Evolutionary conservation across 306 rosid genomes (phyloP), one percentile per base, ranked within the genome.

Genomic region (Chamaecrista fasciculata): DNA sequence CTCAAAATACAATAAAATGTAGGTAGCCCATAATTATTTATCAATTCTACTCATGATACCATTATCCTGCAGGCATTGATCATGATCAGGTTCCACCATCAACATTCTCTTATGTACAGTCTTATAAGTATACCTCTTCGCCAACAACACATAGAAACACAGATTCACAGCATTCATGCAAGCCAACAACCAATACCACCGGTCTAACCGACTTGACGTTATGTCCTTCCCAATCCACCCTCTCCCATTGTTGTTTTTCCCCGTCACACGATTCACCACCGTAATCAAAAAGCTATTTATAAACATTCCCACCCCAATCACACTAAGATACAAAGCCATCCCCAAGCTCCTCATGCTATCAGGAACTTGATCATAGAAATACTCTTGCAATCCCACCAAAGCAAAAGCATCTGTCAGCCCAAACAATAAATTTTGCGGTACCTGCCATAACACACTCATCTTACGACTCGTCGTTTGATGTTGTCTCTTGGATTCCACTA

Each of bases 331-430:
- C 42, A 93, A 73, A 1, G 95, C 97, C 47, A 93, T 85, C 15
- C 97, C 98, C 43, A 93, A 42, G 64, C 98, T 93, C 57, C 98
- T 82, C 98, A 93, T 93, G 0, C 97, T 85, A 6, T 93, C 98
- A 0, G 98, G 98, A 28, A 86, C 98, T 76, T 93, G 98, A 53
- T 86, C 97, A 20, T 90, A 93, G 36, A 90, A 93, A 14, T 90
- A 88, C 74, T 93, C 98, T 53, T 93, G 98, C 73, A 90, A 73
- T 0, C 98, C 98, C 28, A 90, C 97, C 2, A 93, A 77, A 2
- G 94, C 52, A 18, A 90, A 88, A 14, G 96, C 99, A 40, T 94
- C 99, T n/a, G n/a, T n/a, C n/a, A n/a, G 31, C 95, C 99, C 16
- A 91, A 70, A 8, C 99, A 94, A 84, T 6, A 87, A 11, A 77